Evolutionary conservation across 2,329 filamentous ascomycete species (phyloP), one percentile per base, ranked within the genome.

Genomic region (Coniochaeta sp.): DNA sequence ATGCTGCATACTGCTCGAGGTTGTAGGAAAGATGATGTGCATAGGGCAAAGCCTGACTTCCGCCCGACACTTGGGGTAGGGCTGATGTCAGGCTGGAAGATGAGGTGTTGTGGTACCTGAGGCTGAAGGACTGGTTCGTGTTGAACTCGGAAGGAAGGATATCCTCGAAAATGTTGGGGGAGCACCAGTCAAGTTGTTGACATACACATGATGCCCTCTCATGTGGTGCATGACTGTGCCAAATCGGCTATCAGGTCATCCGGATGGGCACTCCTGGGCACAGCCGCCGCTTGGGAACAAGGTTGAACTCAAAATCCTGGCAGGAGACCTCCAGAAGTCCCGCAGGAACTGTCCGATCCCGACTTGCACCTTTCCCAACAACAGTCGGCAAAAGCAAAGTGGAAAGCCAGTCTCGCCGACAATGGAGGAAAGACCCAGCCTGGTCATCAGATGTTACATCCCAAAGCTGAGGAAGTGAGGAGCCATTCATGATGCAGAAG

Each of bases 381-480:
- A n/a, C n/a, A 26, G 12, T 24, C 20, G 10, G 38, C 18, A 9
- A 22, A 26, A 5, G 38, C 38, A 13, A 24, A n/a, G n/a, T 42
- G 10, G 20, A 26, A 42, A 42, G 20, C 5, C 38, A 42, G 10
- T 14, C 20, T 42, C 10, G 28, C 26, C n/a, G 26, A 47, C n/a
- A 31, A 31, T 14, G 28, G 27, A 28, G 45, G 26, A 47, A 6
- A 47, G 13, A 47, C 4, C 2, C 26, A 26, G 14, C 30, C 24
- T n/a, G 27, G 30, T 47, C n/a, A 47, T 47, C 45, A 47, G n/a
- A 47, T 47, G 12, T 47, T 24, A 47, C 42, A 28, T 28, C 42
- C 42, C 42, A 47, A 10, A 47, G 6, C 24, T 20, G 14, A 47
- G n/a, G 45, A 10, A 47, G 12, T 5, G 12, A 31, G 12, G 45